phyloP scores from a whole-genome alignment of 352 stramenopile species.

The Globisporangium spinosum region DNA sequence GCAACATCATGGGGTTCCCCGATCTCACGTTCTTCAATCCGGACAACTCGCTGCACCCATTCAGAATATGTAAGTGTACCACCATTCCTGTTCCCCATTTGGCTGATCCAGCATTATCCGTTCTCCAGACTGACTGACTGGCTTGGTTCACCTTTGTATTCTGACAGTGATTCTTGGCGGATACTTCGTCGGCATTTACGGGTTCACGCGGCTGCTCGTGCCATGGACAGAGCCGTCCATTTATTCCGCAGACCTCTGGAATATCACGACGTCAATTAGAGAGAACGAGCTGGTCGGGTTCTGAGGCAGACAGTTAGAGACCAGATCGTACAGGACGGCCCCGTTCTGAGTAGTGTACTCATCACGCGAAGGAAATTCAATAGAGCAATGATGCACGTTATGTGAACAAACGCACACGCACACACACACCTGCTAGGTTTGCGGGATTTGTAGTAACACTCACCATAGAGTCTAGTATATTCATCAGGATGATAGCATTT shows the following conservation, averaged over 20 bases:
- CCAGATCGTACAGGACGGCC: background rate
- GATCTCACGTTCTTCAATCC: conserved; percentile 82
- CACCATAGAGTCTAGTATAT: conserved; percentile 10
- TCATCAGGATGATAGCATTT: conserved; percentile 2
- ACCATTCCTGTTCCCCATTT: background rate
- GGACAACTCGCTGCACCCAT: conserved; percentile 69
- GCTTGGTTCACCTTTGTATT: background rate
- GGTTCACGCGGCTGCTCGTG: conserved; percentile 70
- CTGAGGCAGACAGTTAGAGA: conserved; percentile 11
- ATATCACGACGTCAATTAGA: conserved; percentile 54
- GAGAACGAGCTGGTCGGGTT: conserved; percentile 41
- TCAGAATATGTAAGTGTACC: conserved; percentile 57
- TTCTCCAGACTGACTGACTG: background rate
- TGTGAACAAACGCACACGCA: conserved; percentile 8
- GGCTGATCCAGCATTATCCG: background rate
- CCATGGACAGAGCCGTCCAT: conserved; percentile 75
- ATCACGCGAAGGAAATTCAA: conserved; percentile 2
- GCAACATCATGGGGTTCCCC: conserved; percentile 95
- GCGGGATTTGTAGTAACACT: background rate
- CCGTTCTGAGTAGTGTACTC: background rate
- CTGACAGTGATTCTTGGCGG: conserved; percentile 60
- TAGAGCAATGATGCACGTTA: conserved; percentile 15
- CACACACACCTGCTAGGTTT: background rate
- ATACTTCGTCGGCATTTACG: conserved; percentile 84
- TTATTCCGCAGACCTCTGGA: conserved; percentile 81